phyloP scores from a whole-genome alignment of 164 flowering plant genomes.

The Piper betle region DNA sequence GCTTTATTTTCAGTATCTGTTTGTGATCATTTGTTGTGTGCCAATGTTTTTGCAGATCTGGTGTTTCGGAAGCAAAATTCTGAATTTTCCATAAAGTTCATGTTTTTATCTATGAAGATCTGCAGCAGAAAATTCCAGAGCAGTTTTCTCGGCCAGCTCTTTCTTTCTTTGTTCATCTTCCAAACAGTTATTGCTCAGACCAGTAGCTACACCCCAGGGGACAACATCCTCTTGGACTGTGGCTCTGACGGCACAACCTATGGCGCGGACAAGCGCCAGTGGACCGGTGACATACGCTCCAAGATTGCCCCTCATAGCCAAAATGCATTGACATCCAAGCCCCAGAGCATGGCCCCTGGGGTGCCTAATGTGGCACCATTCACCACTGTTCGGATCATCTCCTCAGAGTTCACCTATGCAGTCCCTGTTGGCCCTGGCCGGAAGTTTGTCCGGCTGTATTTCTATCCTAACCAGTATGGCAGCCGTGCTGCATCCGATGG shows the following conservation, averaged over 20 bases:
- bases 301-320: conserved; percentile 22
- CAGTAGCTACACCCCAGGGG: conserved; percentile 1
- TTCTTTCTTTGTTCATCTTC: not conserved
- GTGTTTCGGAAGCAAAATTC: not conserved
- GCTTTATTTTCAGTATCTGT: too few relatives aligned
- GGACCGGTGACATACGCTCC: conserved; percentile 65
- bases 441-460: conserved; percentile 75
- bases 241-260: not conserved
- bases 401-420: conserved; percentile 48
- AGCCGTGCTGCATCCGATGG: conserved; percentile 16
- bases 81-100: not conserved
- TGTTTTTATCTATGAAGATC: not conserved
- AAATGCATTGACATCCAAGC: conserved; percentile 25
- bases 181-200: conserved; percentile 1
- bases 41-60: too few relatives aligned
- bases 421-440: conserved; percentile 68
- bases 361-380: conserved; percentile 46
- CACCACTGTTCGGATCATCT: conserved; percentile 67
- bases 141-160: not conserved
- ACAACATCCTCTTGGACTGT: conserved; percentile 6
- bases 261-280: conserved; percentile 11
- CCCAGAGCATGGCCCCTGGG: conserved; percentile 50
- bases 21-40: too few relatives aligned
- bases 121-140: not conserved
- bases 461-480: conserved; percentile 26